These are phyloP conservation scores for Lecanicillium sp. DNA, from an alignment of 2,329 filamentous ascomycete genomes.

Conservation along the genomic window DNA sequence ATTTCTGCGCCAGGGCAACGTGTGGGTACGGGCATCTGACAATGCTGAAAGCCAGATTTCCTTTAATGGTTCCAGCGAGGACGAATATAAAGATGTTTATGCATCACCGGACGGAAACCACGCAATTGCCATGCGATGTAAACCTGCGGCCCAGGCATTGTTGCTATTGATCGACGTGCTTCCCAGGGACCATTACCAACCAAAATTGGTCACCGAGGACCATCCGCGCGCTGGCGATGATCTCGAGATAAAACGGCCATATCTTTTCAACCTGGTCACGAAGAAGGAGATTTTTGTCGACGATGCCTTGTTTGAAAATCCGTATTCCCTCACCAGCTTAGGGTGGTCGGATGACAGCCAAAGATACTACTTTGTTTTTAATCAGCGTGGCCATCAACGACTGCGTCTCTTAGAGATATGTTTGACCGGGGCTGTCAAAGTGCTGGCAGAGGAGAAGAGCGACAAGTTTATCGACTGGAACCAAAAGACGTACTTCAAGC, in stretches of 20 bases:
- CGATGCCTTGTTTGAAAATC: slow-evolving; percentile 20
- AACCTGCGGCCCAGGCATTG: slow-evolving; percentile 14
- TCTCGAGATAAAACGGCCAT: slow-evolving; percentile 20
- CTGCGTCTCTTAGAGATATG: slow-evolving; percentile 19
- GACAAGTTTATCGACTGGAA: slow-evolving; percentile 22
- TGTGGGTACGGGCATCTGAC: slow-evolving; percentile 1
- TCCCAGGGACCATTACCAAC: slow-evolving; percentile 23
- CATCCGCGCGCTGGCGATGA: slow-evolving; percentile 25
- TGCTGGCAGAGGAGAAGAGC: slow-evolving; percentile 22
- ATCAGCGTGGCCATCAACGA: slow-evolving; percentile 24
- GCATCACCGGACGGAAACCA: slow-evolving; percentile 16
- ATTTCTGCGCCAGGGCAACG: slow-evolving; percentile 11
- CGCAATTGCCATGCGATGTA: slow-evolving; percentile 22
- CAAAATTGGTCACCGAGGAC: slow-evolving; percentile 19
- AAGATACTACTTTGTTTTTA: slow-evolving; percentile 24
- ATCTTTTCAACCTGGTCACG: slow-evolving; percentile 20
- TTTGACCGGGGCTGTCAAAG: slow-evolving; percentile 15
- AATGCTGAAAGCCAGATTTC: slow-evolving; percentile 17
- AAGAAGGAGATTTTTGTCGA: slow-evolving; percentile 19
- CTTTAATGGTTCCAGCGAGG: slow-evolving; percentile 16
- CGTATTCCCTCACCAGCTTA: slow-evolving; percentile 18
- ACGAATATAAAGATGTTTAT: slow-evolving; percentile 17
- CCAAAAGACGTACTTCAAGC: slow-evolving; percentile 2
- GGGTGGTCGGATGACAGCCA: slow-evolving; percentile 20
- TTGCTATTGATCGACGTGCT: slow-evolving; percentile 21